Base-by-base conservation (phyloP, 148 eudicot genomes). In the Talinum fruticosum region DNA sequence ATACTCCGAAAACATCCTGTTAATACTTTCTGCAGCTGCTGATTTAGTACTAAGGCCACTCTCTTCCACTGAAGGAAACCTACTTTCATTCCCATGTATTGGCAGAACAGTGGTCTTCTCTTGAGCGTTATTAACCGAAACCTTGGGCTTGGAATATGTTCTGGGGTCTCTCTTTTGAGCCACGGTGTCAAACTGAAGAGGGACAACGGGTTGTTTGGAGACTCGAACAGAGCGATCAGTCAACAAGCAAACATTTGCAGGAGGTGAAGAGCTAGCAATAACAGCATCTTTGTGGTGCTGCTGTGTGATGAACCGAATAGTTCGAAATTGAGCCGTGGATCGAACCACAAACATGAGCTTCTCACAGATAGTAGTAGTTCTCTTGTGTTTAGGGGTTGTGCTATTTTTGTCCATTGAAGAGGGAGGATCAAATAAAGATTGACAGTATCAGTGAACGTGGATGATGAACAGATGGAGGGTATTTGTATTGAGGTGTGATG, bases 291-390 rank as follows among this genome's bases (percentile, higher is more conserved):
- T 21, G 24, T 53, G 72, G 3, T 65, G 76, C 53, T 76, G 72
- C n/a, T 72, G 49, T 2, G 41, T 38, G n/a, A 23, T 62, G 26
- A 66, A 72, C 29, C 74, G 69, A 10, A 59, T 32, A 41, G 80
- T 70, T 81, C 84, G 26, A 14, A 77, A 77, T 66, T 80, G 80
- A 21, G 84, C 45, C 49, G 80, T 78, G 5, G 49, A 72, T 72
- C 34, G 59, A 28, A 66, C 59, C 3, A 38, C 75, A 6, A 51
- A 13, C 13, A 62, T 21, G 1, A 78, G 68, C 34, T 59, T 78
- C 14, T 71, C 75, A 37, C 80, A 78, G 19, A 78, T 29, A 38
- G 75, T 70, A n/a, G n/a, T n/a, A n/a, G n/a, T n/a, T n/a, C n/a
- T n/a, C 19, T 30, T 59, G 26, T 59, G 75, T 59, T 78, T 54